Evolutionary conservation across 129 eudicot genomes (phyloP).

Genomic region (Glebionis coronaria): DNA sequence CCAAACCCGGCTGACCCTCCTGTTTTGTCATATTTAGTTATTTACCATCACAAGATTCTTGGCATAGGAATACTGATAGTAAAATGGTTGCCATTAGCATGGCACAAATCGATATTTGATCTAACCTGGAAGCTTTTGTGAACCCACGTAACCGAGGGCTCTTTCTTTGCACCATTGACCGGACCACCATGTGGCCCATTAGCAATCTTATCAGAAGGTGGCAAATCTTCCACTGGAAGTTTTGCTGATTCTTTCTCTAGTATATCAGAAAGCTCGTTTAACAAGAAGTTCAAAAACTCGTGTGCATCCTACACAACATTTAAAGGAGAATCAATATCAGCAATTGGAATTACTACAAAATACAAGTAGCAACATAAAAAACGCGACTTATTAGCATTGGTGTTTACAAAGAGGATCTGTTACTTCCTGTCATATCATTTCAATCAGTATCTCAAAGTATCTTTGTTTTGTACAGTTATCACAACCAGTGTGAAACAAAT

Average conservation of each 20-base stretch:
- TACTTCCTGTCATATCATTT: not conserved
- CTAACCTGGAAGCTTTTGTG: slow-evolving; percentile 89
- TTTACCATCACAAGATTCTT: slow-evolving; percentile 9
- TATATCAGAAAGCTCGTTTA: slow-evolving; percentile 87
- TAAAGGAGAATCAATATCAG: slow-evolving; percentile 12
- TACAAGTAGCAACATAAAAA: slow-evolving; percentile 4
- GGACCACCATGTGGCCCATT: slow-evolving; percentile 51
- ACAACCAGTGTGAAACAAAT: not conserved
- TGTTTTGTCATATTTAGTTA: too few species aligned
- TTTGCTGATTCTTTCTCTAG: slow-evolving; percentile 81
- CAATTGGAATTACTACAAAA: not conserved
- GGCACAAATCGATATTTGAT: slow-evolving; percentile 6
- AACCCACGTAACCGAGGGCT: slow-evolving; percentile 84
- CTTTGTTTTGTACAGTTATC: slow-evolving; percentile 4
- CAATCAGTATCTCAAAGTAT: not conserved
- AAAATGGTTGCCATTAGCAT: not conserved
- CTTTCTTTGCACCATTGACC: slow-evolving; percentile 61
- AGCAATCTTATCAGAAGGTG: slow-evolving; percentile 46
- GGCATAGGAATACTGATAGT: not conserved
- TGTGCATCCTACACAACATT: slow-evolving; percentile 77
- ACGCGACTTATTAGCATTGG: not conserved
- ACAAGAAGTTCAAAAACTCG: slow-evolving; percentile 84
- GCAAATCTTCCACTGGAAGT: slow-evolving; percentile 26
- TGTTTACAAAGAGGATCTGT: not conserved
- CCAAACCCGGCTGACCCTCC: too few species aligned